Evolutionary conservation across 2,329 filamentous ascomycete species (phyloP), one percentile per base, ranked within the genome.

Genomic region (Elsinoe australis): DNA sequence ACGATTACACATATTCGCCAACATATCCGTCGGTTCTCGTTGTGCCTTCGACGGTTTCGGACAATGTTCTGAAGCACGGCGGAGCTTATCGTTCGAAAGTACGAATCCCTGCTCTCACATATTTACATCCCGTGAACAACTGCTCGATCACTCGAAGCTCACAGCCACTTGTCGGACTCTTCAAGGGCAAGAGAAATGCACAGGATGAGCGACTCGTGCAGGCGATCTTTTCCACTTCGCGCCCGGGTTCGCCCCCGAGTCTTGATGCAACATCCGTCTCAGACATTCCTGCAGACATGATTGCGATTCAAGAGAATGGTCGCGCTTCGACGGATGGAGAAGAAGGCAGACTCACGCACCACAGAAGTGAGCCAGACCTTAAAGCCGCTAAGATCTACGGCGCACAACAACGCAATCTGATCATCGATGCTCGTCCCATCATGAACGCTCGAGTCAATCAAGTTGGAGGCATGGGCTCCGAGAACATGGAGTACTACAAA

Each of bases 401-500:
- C 19, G 90, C 90, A 9, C 89, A 95, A 58, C 87, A 95, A 62
- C 80, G 80, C 54, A 98, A 96, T 60, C 70, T 96, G 51, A 98
- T 98, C 56, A 88, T 98, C 35, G 92, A 98, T 69, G 92, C 92
- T 35, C 80, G 92, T 36, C 92, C 92, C 12, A 92, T 84, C 3
- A 82, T 98, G 56, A 98, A 98, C 63, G 92, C 92, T 15, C 81
- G 89, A 56, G 88, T 88, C 5, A 96, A 95, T 77, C 89, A 95
- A 64, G 86, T 89, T 3, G 82, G 90, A 54, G 92, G 92, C 5
- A 81, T 89, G 63, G 92, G 92, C 2, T 95, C 90, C 0, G 92
- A 98, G 66, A 95, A 95, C 59, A 95, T 96, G 86, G 87, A 95
- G 55, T 85, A 95, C 66, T 98, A 98, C 69, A 87, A 84, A 53